Conservation (phyloP, 2,329 filamentous ascomycete genomes). For the Stachybotrys elegans region DNA sequence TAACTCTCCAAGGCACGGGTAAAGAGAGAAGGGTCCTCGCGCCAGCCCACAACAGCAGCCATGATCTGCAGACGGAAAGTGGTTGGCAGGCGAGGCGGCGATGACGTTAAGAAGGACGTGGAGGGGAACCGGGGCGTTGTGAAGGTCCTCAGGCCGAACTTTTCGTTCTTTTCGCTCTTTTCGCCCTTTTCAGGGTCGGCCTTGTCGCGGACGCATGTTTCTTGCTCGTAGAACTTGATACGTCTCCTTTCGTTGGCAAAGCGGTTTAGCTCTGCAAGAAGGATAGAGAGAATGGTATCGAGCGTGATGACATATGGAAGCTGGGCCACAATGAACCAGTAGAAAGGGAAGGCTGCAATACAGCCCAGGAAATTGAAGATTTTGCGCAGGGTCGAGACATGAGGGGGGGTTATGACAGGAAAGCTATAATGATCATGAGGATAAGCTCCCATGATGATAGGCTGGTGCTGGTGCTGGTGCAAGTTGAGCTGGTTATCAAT, state of each 20-base stretch:
- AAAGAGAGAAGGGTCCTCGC: conserved; percentile 17
- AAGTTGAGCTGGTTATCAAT: too few species aligned
- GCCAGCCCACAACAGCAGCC: conserved; percentile 19
- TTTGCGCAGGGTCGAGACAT: conserved; percentile 11
- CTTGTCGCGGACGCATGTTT: conserved; percentile 5
- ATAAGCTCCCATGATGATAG: too few species aligned
- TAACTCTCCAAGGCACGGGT: conserved; percentile 17
- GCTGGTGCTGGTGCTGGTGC: too few species aligned
- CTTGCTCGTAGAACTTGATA: conserved; percentile 9
- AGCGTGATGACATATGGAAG: conserved; percentile 16
- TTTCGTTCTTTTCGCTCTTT: too few species aligned
- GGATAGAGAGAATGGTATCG: conserved; percentile 14
- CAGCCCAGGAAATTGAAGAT: conserved; percentile 13
- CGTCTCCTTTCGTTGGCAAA: conserved; percentile 15
- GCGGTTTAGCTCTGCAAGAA: conserved; percentile 15
- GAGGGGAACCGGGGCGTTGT: too few species aligned
- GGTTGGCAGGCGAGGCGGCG: too few species aligned
- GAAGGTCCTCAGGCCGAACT: conserved; percentile 6
- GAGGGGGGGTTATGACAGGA: conserved; percentile 4
- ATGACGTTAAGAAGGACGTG: too few species aligned
- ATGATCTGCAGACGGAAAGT: conserved; percentile 12
- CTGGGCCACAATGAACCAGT: conserved; percentile 12
- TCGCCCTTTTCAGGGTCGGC: conserved; percentile 9
- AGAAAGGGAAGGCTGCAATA: conserved; percentile 11
- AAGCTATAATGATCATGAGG: neutral